Conservation (phyloP, 2,329 filamentous ascomycete species). For the Akanthomyces lecanii region DNA sequence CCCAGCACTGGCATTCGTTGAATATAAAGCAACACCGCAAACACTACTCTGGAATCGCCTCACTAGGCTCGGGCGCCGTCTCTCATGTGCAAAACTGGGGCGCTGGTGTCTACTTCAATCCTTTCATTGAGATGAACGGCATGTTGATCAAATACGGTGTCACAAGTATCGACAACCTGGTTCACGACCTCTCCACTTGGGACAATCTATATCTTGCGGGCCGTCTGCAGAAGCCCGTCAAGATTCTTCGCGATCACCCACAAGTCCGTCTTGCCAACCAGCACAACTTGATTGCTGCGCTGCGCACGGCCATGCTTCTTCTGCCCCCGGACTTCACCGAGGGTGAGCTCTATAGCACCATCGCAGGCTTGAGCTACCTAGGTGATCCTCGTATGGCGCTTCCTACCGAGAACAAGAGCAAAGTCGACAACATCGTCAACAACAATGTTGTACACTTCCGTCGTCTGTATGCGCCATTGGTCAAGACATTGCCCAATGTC, state of each 20-base stretch:
- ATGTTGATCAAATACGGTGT: conserved; percentile 98
- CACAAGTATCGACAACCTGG: conserved; percentile 87
- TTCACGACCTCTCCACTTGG: conserved; percentile 83
- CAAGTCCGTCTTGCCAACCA: conserved; percentile 91
- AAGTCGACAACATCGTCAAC: conserved; percentile 89
- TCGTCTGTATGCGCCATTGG: conserved; percentile 81
- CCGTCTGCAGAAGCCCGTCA: conserved; percentile 93
- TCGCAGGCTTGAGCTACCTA: conserved; percentile 88
- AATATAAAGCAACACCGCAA: conserved; percentile 85
- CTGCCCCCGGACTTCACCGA: conserved; percentile 83
- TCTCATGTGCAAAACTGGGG: conserved; percentile 87
- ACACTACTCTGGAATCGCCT: conserved; percentile 85
- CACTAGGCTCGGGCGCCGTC: conserved; percentile 78
- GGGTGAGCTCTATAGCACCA: conserved; percentile 81
- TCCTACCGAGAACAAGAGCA: conserved; percentile 83
- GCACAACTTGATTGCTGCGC: conserved; percentile 86
- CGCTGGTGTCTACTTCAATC: conserved; percentile 96
- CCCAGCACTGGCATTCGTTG: conserved; percentile 93
- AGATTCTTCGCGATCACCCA: conserved; percentile 92
- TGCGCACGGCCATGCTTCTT: conserved; percentile 83
- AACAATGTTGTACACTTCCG: conserved; percentile 91
- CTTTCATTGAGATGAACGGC: conserved; percentile 89
- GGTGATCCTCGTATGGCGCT: conserved; percentile 95
- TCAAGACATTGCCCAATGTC: conserved; percentile 87
- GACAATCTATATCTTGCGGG: conserved; percentile 95